Evolutionary conservation across 1,284 basidiomycete genomes (phyloP).

Genomic region (Phlebopus sp.): DNA sequence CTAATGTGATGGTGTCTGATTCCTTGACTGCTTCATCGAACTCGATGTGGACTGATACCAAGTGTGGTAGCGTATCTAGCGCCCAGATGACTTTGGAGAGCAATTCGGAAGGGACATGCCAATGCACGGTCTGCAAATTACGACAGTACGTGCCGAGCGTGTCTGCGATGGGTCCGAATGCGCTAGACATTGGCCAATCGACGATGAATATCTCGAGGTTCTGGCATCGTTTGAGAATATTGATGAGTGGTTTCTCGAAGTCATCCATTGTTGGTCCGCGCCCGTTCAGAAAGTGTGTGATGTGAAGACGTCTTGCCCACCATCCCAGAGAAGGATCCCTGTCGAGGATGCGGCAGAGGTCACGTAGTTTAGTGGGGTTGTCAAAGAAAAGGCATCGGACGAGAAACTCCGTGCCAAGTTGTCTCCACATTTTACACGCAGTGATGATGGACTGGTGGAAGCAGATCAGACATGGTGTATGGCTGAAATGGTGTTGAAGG

Average conservation of each 20-base stretch:
- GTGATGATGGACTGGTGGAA: constrained; percentile 55
- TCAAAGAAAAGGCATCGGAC: constrained; percentile 64
- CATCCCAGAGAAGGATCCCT: constrained; percentile 52
- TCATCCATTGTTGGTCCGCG: constrained; percentile 31
- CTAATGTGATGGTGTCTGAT: constrained; percentile 41
- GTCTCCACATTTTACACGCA: constrained; percentile 54
- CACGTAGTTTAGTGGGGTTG: constrained; percentile 48
- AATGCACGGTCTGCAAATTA: constrained; percentile 54
- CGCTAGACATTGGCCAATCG: constrained; percentile 54
- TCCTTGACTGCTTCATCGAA: constrained; percentile 36
- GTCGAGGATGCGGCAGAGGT: constrained; percentile 47
- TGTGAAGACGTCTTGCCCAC: constrained; percentile 64
- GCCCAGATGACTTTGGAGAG: constrained; percentile 67
- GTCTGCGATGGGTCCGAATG: constrained; percentile 61
- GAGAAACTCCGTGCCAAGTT: constrained; percentile 57
- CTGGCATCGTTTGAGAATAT: constrained; percentile 58
- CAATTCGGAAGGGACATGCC: constrained; percentile 51
- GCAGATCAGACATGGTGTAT: background rate
- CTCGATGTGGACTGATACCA: constrained; percentile 54
- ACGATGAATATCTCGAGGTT: constrained; percentile 69
- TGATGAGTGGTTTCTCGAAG: constrained; percentile 38
- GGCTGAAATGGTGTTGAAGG: constrained; percentile 8
- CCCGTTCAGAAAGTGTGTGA: constrained; percentile 47
- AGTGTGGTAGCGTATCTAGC: constrained; percentile 52
- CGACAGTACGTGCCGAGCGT: constrained; percentile 50